Conservation (phyloP, 2,329 filamentous ascomycete species). For the Samsoniella hepiali region DNA sequence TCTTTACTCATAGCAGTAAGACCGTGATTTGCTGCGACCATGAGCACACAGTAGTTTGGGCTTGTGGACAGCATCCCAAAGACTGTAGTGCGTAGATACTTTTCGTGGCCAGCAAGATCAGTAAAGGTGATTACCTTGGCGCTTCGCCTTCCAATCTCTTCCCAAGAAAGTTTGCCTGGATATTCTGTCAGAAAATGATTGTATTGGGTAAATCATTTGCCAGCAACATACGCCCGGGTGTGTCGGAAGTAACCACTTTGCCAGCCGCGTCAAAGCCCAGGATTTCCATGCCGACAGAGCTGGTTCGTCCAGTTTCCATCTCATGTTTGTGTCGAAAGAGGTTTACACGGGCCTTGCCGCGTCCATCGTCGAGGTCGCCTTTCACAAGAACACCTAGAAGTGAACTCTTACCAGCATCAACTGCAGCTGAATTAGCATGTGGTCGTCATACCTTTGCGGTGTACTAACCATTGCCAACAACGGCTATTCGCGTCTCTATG, state of each 20-base stretch:
- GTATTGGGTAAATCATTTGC: no score
- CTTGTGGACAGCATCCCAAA: constrained; percentile 92
- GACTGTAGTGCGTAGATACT: constrained; percentile 91
- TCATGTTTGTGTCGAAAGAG: constrained; percentile 98
- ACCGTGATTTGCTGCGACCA: constrained; percentile 98
- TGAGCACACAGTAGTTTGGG: constrained; percentile 94
- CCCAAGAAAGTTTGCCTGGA: constrained; percentile 74
- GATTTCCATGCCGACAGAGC: constrained; percentile 97
- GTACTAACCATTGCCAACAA: constrained; percentile 78
- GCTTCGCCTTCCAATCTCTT: constrained; percentile 92
- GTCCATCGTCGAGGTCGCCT: constrained; percentile 88
- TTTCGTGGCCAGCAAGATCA: constrained; percentile 91
- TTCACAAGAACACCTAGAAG: constrained; percentile 95
- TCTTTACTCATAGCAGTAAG: constrained; percentile 98
- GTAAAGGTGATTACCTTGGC: constrained; percentile 97
- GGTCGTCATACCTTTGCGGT: not conserved
- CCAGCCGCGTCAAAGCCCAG: constrained; percentile 93
- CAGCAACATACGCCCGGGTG: constrained; percentile 67
- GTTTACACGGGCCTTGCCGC: constrained; percentile 90
- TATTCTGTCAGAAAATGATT: not conserved
- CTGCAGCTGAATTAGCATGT: constrained; percentile 38
- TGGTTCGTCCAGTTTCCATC: constrained; percentile 90
- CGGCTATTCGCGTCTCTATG: constrained; percentile 93
- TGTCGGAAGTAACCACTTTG: constrained; percentile 75
- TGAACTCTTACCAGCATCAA: constrained; percentile 96